Evolutionary conservation across 2,329 filamentous ascomycete species (phyloP).

Genomic region (Colletotrichum ledebouriae): DNA sequence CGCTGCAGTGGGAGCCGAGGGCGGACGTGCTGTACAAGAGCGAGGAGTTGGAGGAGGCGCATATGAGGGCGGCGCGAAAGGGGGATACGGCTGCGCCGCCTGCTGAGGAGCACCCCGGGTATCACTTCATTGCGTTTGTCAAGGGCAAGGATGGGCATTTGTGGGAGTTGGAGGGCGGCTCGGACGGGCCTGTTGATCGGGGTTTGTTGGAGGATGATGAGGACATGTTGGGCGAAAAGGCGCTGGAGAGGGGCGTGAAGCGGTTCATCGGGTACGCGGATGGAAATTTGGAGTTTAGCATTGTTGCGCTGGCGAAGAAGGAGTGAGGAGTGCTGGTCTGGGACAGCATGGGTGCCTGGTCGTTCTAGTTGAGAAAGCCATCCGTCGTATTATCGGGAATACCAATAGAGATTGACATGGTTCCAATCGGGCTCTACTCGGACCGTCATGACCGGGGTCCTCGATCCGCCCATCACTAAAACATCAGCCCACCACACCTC

Average conservation of each 20-base stretch:
- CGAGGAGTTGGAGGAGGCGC: slow-evolving; percentile 77
- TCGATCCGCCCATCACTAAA: not conserved
- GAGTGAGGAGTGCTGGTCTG: not conserved
- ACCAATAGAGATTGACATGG: not conserved
- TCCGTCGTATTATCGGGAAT: too few species aligned
- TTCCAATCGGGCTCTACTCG: not conserved
- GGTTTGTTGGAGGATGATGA: slow-evolving; percentile 67
- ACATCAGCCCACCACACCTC: too few species aligned
- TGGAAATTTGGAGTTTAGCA: slow-evolving; percentile 56
- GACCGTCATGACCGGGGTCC: not conserved
- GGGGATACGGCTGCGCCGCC: slow-evolving; percentile 77
- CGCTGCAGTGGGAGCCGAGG: slow-evolving; percentile 70
- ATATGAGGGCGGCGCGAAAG: slow-evolving; percentile 75
- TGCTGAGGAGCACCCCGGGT: slow-evolving; percentile 72
- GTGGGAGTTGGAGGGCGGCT: slow-evolving; percentile 84
- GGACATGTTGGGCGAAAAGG: slow-evolving; percentile 75
- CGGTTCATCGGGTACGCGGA: slow-evolving; percentile 56
- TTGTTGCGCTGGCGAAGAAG: slow-evolving; percentile 52
- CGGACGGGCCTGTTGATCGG: slow-evolving; percentile 80
- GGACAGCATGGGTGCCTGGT: not conserved
- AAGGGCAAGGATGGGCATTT: slow-evolving; percentile 74
- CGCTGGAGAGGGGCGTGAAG: slow-evolving; percentile 71
- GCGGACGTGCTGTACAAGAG: slow-evolving; percentile 80
- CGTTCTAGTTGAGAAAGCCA: not conserved
- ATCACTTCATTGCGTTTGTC: slow-evolving; percentile 88